These are phyloP conservation scores for Xylaria longipes DNA, from an alignment of 495 filamentous ascomycete genomes.

Conservation along the genomic window DNA sequence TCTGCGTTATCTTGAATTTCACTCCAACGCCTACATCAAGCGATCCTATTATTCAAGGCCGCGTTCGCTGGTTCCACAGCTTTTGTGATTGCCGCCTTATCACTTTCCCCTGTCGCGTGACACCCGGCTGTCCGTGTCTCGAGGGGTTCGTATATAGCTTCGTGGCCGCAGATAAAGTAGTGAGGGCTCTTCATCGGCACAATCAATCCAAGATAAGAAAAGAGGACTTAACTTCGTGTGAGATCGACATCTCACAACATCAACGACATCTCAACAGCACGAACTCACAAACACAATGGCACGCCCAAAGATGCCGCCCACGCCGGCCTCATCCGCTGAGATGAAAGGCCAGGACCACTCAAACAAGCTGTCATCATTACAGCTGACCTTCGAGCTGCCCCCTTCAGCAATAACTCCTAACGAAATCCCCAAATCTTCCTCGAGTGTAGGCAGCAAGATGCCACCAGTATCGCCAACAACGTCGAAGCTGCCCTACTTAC, in stretches of 20 bases:
- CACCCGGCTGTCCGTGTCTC: slow-evolving; percentile 9
- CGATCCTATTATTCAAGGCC: slow-evolving; percentile 15
- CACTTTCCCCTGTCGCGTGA: slow-evolving; percentile 25
- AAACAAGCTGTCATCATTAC: slow-evolving; percentile 53
- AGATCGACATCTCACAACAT: neutral
- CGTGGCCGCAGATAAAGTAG: neutral
- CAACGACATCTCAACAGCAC: neutral
- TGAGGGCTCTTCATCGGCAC: neutral
- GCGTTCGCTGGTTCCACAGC: slow-evolving; percentile 18
- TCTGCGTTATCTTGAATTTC: too few relatives aligned
- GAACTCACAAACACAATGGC: slow-evolving; percentile 61
- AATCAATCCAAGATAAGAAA: neutral
- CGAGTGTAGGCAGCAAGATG: slow-evolving; percentile 27
- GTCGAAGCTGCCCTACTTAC: slow-evolving; percentile 60
- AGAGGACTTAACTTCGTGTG: neutral
- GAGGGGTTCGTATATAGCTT: slow-evolving; percentile 9
- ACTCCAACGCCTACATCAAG: neutral
- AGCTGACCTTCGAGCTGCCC: slow-evolving; percentile 74
- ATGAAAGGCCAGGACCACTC: slow-evolving; percentile 77
- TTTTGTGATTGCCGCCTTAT: neutral
- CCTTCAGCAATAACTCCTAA: slow-evolving; percentile 71
- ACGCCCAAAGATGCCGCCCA: slow-evolving; percentile 73
- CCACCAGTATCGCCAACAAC: slow-evolving; percentile 52
- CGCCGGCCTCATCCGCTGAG: slow-evolving; percentile 84
- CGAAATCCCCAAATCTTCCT: slow-evolving; percentile 28